These are phyloP conservation scores for Pythium phragmiticola DNA, from an alignment of 352 stramenopile species.

Conservation along the genomic window DNA sequence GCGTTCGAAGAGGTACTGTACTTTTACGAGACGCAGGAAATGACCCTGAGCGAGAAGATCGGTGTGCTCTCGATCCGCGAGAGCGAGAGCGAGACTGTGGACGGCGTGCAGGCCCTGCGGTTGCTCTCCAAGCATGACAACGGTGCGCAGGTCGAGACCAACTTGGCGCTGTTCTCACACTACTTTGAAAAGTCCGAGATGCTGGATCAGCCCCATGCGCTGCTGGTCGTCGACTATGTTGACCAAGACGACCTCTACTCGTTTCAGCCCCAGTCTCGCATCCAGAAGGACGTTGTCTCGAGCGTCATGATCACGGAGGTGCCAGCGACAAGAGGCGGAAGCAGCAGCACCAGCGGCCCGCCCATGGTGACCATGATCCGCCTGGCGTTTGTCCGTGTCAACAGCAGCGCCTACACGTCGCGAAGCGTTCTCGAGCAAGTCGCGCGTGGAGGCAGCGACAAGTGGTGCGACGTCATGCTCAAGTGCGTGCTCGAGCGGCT, in stretches of 20 bases:
- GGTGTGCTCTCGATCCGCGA: slow-evolving; percentile 24
- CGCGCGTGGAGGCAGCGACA: slow-evolving; percentile 2
- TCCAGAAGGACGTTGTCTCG: slow-evolving; percentile 35
- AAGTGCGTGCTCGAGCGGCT: slow-evolving; percentile 9
- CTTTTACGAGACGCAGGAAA: slow-evolving; percentile 16
- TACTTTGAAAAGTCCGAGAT: slow-evolving; percentile 7
- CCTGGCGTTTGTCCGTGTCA: slow-evolving; percentile 12
- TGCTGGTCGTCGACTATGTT: slow-evolving; percentile 31
- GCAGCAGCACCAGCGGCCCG: neutral
- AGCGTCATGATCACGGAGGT: slow-evolving; percentile 5
- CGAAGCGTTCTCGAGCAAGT: slow-evolving; percentile 3
- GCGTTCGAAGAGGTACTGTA: slow-evolving; percentile 15
- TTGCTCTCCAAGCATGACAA: slow-evolving; percentile 15
- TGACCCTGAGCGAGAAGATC: slow-evolving; percentile 23
- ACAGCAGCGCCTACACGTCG: neutral
- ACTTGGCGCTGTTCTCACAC: slow-evolving; percentile 4
- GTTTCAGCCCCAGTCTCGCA: slow-evolving; percentile 26
- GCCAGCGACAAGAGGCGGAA: neutral
- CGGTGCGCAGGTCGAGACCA: slow-evolving; percentile 17
- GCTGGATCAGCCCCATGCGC: slow-evolving; percentile 6
- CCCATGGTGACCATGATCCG: slow-evolving; percentile 14
- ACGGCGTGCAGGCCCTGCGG: neutral
- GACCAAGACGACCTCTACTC: slow-evolving; percentile 39
- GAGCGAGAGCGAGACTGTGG: slow-evolving; percentile 8
- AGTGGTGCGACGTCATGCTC: slow-evolving; percentile 23